Evolutionary conservation across 768 basidiomycete species (phyloP), one percentile per base, ranked within the genome.

Genomic region (Psilocybe cyanescens): DNA sequence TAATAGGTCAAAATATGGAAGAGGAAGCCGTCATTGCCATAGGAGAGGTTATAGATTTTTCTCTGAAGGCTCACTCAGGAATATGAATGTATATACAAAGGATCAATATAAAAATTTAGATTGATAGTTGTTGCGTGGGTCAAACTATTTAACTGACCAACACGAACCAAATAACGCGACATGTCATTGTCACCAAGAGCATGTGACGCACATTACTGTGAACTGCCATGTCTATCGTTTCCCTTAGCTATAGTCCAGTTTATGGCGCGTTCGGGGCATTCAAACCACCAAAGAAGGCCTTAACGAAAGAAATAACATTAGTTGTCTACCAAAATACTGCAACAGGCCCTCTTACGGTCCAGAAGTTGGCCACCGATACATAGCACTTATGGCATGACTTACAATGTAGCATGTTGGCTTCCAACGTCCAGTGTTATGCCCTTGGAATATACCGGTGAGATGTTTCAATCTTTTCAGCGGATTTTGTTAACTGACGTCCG

Each of bases 21-120:
- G 92, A 93, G 66, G 91, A 92, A 67, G 90, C 86, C 0, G 82
- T 91, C 1, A 81, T 92, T 55, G 81, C 78, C 0, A 85, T 92
- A 82, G 80, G 83, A 8, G 86, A 90, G 66, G 81, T 92, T 29
- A 83, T 89, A 8, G 86, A 85, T 45, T 70, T 69, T 0, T 86
- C 86, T 12, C 71, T 87, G 59, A 82, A 79, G 35, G 24, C 24
- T 24, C 24, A 24, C 24, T 24, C 24, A 24, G 24, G 24, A 24
- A 24, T 24, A 24, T 24, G 24, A 24, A 24, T 24, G 24, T 24
- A 24, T 24, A 24, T 24, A 24, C 24, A 24, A 2, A 24, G 24
- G 24, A 24, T 24, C 24, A 24, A 24, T 24, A 24, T 24, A 24
- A 24, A 24, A 24, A 2, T 24, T 24, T 24, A 24, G 24, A 24